Evolutionary conservation across 805 yeast species (phyloP), one percentile per base, ranked within the genome.

Genomic region (Candida maesae): DNA sequence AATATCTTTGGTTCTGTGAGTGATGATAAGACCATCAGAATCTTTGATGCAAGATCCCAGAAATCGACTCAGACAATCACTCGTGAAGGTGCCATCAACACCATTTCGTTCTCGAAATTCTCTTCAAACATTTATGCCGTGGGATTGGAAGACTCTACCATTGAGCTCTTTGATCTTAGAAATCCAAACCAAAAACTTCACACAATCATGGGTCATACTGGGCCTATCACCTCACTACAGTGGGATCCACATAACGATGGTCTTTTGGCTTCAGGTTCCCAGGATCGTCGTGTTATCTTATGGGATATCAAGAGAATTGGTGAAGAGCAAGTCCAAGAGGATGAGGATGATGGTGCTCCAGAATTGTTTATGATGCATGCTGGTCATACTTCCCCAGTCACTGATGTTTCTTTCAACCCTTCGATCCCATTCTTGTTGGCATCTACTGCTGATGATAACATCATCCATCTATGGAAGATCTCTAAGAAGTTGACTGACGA

Each of bases 311-410:
- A 70, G 35, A 79, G 76, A 51, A 81, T 88, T 27, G 96, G 96
- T 4, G 84, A 80, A 47, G 95, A 87, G 56, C 95, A 86, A 60
- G 73, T 72, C 12, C 89, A 79, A 50, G 96, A 87, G 51, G 96
- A 88, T 57, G 84, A 88, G 23, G 95, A 84, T 49, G 96, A 88
- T 55, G 96, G 95, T 29, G 84, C 84, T 20, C 91, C 95, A 5
- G 96, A 88, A 60, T 64, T 88, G 26, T 68, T 87, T 52, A 84
- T 87, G 89, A 84, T 88, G 81, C 96, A 88, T 58, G 95, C 95
- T 28, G 96, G 96, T 16, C 95, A 88, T 57, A 81, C 89, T 15
- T 82, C 87, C 14, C 71, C 82, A 6, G 81, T 85, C 14, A 79
- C 81, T 32, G 95, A 85, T 58, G 68, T 85, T 50, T 73, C 79